A percentile compares a stretch with the other conserved stretches of the same genome.
Conservation (phyloP, 441 rosid species). For the Sinapis alba region DNA sequence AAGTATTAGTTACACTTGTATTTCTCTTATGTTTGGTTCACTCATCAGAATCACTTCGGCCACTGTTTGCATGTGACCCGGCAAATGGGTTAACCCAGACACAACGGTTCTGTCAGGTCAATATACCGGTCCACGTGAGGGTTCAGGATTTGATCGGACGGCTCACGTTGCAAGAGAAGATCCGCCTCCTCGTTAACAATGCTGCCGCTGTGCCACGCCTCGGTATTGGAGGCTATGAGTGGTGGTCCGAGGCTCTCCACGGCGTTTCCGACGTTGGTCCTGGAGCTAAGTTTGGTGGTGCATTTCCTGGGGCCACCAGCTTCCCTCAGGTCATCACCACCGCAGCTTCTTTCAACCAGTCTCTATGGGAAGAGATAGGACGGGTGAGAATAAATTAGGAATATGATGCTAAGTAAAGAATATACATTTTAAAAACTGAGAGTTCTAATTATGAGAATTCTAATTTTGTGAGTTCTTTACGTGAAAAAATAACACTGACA, state of each 20-base stretch:
- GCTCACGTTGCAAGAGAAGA: conserved; percentile 68
- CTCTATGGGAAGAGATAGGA: not conserved
- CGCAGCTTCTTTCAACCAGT: not conserved
- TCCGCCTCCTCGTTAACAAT: conserved; percentile 65
- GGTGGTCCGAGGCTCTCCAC: conserved; percentile 15
- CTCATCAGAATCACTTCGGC: conserved; percentile 46
- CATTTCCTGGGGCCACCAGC: conserved; percentile 10
- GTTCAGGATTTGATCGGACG: conserved; percentile 69
- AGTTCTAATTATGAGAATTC: too few relatives aligned
- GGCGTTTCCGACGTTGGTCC: conserved; percentile 5
- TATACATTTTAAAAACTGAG: not conserved
- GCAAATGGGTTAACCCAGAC: conserved; percentile 53
- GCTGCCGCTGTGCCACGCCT: conserved; percentile 68
- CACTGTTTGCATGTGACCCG: conserved; percentile 86
- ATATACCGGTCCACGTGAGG: conserved; percentile 55
- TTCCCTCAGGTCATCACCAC: conserved; percentile 7
- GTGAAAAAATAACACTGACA: not conserved
- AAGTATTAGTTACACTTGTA: conserved; percentile 18
- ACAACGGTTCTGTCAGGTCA: conserved; percentile 49
- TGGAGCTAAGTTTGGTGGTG: not conserved
- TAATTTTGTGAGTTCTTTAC: not conserved
- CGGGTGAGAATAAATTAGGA: not conserved
- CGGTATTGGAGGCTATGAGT: conserved; percentile 53
- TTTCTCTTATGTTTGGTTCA: conserved; percentile 11
- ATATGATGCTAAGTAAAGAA: not conserved